Percentiles rank a stretch among this genome's conserved stretches.
phyloP scores from a whole-genome alignment of 1,284 basidiomycete genomes.

The Mycena citricolor region DNA sequence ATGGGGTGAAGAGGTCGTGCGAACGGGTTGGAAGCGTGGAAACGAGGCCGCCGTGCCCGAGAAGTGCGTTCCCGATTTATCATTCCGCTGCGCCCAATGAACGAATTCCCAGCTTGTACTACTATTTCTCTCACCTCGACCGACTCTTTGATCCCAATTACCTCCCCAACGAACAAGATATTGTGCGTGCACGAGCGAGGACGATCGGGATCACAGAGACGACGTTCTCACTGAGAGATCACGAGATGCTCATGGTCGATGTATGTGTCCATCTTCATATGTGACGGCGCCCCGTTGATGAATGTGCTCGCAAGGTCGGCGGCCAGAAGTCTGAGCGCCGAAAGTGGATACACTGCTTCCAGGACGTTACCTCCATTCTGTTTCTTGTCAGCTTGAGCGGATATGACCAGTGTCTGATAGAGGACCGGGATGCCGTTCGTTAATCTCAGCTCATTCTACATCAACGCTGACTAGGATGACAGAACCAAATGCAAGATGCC shows the following conservation, averaged over 20 bases:
- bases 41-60: slow-evolving; percentile 18
- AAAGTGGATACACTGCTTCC: slow-evolving; percentile 88
- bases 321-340: slow-evolving; percentile 87
- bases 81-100: neutral
- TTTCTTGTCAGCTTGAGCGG: slow-evolving; percentile 86
- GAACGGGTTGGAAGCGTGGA: slow-evolving; percentile 6
- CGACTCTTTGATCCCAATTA: slow-evolving; percentile 78
- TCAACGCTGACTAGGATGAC: slow-evolving; percentile 7
- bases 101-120: slow-evolving; percentile 46
- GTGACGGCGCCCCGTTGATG: neutral
- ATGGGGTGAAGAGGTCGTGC: slow-evolving; percentile 14
- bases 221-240: slow-evolving; percentile 71
- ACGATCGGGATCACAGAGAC: slow-evolving; percentile 97
- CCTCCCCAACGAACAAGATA: slow-evolving; percentile 78
- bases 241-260: slow-evolving; percentile 86
- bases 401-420: slow-evolving; percentile 90
- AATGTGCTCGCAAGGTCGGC: slow-evolving; percentile 60
- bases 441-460: neutral
- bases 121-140: slow-evolving; percentile 79
- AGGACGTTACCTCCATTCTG: slow-evolving; percentile 83
- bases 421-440: slow-evolving; percentile 86
- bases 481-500: slow-evolving; percentile 97
- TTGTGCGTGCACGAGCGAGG: slow-evolving; percentile 82
- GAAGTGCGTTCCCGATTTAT: slow-evolving; percentile 20
- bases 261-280: slow-evolving; percentile 30